Conservation (phyloP, 768 basidiomycete genomes). For the Crucibulum laeve region DNA sequence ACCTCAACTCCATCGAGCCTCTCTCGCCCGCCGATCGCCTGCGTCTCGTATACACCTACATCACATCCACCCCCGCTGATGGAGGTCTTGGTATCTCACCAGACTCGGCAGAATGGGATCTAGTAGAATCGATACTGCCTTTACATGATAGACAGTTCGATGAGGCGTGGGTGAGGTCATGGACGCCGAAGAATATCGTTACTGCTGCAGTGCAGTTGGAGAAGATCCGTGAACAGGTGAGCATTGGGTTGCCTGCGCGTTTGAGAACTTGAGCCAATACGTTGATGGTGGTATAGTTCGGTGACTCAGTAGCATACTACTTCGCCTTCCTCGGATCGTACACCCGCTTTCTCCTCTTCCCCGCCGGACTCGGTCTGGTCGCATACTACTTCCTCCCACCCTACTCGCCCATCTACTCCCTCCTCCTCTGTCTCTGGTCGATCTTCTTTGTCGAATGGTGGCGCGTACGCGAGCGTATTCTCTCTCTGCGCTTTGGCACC, state of each 20-base stretch:
- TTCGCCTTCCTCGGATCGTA: constrained; percentile 87
- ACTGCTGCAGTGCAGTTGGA: constrained; percentile 57
- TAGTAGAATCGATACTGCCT: constrained; percentile 76
- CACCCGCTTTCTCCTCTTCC: constrained; percentile 73
- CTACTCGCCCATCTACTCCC: constrained; percentile 76
- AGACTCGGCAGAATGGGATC: constrained; percentile 67
- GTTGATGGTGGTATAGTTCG: constrained; percentile 41
- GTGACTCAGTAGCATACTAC: constrained; percentile 81
- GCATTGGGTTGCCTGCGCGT: neutral
- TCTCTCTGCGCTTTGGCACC: constrained; percentile 82
- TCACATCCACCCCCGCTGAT: constrained; percentile 67
- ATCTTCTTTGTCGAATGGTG: constrained; percentile 88
- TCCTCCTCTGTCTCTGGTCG: constrained; percentile 78
- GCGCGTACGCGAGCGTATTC: constrained; percentile 78
- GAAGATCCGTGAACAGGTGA: constrained; percentile 67
- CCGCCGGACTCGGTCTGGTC: constrained; percentile 63
- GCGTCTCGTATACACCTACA: constrained; percentile 68
- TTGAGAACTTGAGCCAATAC: neutral
- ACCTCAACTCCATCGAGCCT: constrained; percentile 37
- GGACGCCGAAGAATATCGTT: constrained; percentile 58
- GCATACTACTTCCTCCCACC: constrained; percentile 69
- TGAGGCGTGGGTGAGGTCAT: constrained; percentile 69
- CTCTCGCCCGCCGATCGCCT: constrained; percentile 74
- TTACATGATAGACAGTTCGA: constrained; percentile 85
- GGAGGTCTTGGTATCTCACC: constrained; percentile 84